Evolutionary conservation across 208 protist genomes (phyloP).

Genomic region (Phytomonas sp.): DNA sequence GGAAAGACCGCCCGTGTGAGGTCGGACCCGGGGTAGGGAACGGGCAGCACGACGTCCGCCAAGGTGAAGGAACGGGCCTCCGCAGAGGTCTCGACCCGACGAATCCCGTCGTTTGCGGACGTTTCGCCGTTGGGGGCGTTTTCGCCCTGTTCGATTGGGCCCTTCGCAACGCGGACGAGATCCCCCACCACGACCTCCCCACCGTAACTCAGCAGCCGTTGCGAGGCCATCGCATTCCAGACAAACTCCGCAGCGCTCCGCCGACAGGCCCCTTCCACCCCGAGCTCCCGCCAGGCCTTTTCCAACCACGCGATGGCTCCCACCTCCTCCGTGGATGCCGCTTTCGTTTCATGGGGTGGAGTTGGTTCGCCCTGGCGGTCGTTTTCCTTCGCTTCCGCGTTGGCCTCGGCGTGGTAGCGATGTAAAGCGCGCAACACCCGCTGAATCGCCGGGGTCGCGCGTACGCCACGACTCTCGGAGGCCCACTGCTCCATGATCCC

Average conservation of each 20-base stretch:
- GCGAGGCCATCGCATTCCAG: conserved; percentile 82
- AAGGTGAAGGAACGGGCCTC: conserved; percentile 29
- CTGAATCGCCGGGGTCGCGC: conserved; percentile 18
- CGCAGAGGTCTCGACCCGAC: conserved; percentile 20
- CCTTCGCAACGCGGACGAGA: conserved; percentile 22
- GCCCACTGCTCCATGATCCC: conserved; percentile 42
- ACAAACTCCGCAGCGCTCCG: conserved; percentile 54
- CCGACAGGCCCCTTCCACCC: conserved; percentile 12
- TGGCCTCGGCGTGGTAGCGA: conserved; percentile 18
- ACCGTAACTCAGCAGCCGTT: conserved; percentile 43
- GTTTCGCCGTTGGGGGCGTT: no score
- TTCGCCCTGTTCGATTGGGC: no score
- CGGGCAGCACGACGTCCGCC: conserved; percentile 73
- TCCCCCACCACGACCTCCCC: conserved; percentile 48
- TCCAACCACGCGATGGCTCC: conserved; percentile 9
- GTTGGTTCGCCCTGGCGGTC: neutral
- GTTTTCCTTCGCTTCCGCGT: neutral
- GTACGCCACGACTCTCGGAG: conserved; percentile 20
- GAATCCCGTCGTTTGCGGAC: conserved; percentile 5
- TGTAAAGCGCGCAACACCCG: conserved; percentile 23
- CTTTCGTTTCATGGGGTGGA: neutral
- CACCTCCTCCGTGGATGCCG: no score
- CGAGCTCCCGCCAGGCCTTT: conserved; percentile 25
- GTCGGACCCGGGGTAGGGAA: conserved; percentile 22
- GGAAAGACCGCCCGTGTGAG: conserved; percentile 13